These are phyloP conservation scores for Sporobolomyces phaffii DNA, from an alignment of 768 basidiomycete genomes.

Conservation along the genomic window DNA sequence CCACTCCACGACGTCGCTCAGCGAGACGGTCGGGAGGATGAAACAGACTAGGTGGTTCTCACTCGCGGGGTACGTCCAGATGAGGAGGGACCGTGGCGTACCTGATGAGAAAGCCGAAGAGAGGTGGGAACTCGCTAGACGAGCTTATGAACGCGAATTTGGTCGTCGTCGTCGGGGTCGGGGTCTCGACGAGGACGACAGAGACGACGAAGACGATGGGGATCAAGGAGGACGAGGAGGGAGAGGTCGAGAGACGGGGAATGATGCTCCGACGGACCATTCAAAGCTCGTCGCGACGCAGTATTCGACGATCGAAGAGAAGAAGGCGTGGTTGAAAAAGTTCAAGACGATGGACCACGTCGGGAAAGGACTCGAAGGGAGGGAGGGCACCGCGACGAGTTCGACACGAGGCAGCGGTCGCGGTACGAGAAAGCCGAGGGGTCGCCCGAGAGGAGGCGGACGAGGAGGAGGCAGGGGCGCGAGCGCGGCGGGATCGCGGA, in stretches of 20 bases:
- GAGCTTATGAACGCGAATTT: too few species aligned
- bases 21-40: constrained; percentile 79
- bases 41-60: constrained; percentile 81
- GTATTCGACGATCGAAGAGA: not conserved
- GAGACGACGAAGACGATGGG: not conserved
- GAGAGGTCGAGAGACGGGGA: constrained; percentile 2
- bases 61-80: constrained; percentile 56
- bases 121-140: not conserved
- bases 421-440: not conserved
- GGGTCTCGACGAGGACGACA: too few species aligned
- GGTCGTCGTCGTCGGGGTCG: too few species aligned
- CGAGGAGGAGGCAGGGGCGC: too few species aligned
- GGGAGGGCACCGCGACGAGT: too few species aligned
- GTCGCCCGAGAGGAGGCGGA: not conserved
- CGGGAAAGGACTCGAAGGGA: not conserved
- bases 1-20: constrained; percentile 67
- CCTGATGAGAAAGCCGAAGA: constrained; percentile 51
- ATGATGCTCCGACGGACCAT: too few species aligned
- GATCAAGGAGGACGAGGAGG: too few species aligned
- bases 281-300: too few species aligned
- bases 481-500: too few species aligned
- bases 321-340: not conserved
- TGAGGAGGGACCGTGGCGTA: constrained; percentile 52
- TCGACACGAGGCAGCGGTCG: constrained; percentile 19
- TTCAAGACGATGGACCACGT: not conserved